These are phyloP conservation scores for Eucalyptus marginata DNA, from an alignment of 345 rosid species.

Conservation along the genomic window DNA sequence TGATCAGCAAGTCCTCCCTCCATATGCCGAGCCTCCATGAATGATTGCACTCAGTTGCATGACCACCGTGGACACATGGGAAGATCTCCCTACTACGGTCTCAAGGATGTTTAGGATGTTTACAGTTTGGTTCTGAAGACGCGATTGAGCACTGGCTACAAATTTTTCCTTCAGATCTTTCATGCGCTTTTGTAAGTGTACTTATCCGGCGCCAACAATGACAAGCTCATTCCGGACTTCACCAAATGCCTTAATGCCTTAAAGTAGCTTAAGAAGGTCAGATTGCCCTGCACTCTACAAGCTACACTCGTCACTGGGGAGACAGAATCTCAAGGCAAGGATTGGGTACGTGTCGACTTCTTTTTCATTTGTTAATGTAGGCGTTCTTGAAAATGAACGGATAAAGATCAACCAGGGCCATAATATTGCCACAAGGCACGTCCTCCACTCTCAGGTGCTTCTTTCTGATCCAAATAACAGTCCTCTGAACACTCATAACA, in stretches of 20 bases:
- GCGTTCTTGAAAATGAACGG: slow-evolving; percentile 65
- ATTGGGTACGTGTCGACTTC: slow-evolving; percentile 75
- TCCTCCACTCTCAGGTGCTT: slow-evolving; percentile 71
- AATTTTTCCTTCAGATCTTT: slow-evolving; percentile 62
- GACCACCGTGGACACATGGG: slow-evolving; percentile 39
- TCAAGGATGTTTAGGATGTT: slow-evolving; percentile 67
- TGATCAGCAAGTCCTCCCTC: slow-evolving; percentile 71
- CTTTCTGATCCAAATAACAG: slow-evolving; percentile 88
- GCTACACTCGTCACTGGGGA: slow-evolving; percentile 79
- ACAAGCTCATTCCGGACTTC: slow-evolving; percentile 76
- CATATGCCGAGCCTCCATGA: slow-evolving; percentile 69
- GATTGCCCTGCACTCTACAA: slow-evolving; percentile 66
- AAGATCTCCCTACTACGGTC: slow-evolving; percentile 36
- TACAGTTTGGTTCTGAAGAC: slow-evolving; percentile 55
- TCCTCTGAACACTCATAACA: slow-evolving; percentile 44
- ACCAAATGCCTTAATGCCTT: slow-evolving; percentile 62
- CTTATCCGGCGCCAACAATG: slow-evolving; percentile 73
- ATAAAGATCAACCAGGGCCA: slow-evolving; percentile 67
- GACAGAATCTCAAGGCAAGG: slow-evolving; percentile 81
- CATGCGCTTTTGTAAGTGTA: slow-evolving; percentile 58
- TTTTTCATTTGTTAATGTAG: slow-evolving; percentile 59
- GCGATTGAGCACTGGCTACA: slow-evolving; percentile 71
- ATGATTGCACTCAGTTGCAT: slow-evolving; percentile 64
- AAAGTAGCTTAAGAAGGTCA: slow-evolving; percentile 69
- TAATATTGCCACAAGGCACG: slow-evolving; percentile 81